Base-by-base conservation (phyloP, 192 early-diverging fungal species). In the Oehlia diaphana region DNA sequence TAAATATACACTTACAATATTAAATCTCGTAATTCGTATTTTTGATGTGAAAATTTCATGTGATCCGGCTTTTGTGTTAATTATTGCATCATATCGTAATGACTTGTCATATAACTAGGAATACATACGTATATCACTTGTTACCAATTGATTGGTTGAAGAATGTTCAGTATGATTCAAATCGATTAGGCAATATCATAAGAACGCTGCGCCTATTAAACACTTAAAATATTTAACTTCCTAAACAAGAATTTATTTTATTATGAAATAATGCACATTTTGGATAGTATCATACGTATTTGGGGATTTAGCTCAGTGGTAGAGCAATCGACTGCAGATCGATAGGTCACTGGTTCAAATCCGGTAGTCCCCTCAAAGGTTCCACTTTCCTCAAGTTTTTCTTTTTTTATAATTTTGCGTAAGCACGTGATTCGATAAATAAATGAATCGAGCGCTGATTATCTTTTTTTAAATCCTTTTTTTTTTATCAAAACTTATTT, bases 241-340 rank as follows among this genome's bases (percentile, higher is more conserved):
- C 53, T 58, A 58, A 58, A 58, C 14, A 58, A 53, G 53, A 4
- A 58, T 21, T 58, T 58, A 0, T 4, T 58, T 58, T 21, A 19
- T 21, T 58, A 7, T 21, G 16, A 47, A 47, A 47, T 47, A 47
- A 47, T 47, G 0, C 21, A 19, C 19, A 6, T 58, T 19, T 58
- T 58, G 4, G 21, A 58, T 7, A 58, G 5, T 7, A 0, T 0
- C 19, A 19, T n/a, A 58, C 0, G 53, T 7, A 6, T 21, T 58
- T 21, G 76, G 76, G 76, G 76, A 78, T 68, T 80, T 89, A 90
- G 87, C 89, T 90, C 88, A 90, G 88, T 83, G 88, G 88, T 88
- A 90, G 89, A 90, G 89, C 88, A 89, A 83, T 84, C 80, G 89
- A 89, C 86, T 90, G 88, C 89, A 89, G 86, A 89, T 89, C 89